Percentiles rank a stretch among this genome's conserved stretches.
Conservation (phyloP, 441 rosid species). For the Viola pubescens region DNA sequence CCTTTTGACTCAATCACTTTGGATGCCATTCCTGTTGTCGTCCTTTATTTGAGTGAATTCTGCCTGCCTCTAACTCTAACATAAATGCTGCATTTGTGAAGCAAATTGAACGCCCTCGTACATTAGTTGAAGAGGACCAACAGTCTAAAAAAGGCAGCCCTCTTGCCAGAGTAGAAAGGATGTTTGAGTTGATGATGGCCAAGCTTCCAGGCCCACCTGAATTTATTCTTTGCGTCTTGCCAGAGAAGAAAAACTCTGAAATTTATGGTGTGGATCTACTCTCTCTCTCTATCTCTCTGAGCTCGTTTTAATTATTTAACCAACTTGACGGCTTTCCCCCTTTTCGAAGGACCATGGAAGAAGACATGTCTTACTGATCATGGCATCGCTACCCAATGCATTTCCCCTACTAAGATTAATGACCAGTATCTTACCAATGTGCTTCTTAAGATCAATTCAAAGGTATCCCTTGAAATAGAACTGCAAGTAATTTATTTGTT, state of each 20-base stretch:
- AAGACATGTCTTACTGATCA: conserved; percentile 55
- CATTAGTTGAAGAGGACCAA: conserved; percentile 71
- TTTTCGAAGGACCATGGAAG: conserved; percentile 84
- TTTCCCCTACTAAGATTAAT: conserved; percentile 59
- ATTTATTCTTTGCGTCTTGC: conserved; percentile 73
- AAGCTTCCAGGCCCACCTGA: conserved; percentile 56
- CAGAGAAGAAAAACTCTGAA: conserved; percentile 76
- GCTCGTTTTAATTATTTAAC: conserved; percentile 5
- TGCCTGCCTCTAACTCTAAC: neutral
- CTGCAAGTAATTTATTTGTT: conserved; percentile 6
- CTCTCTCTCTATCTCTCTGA: neutral
- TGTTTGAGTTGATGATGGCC: conserved; percentile 51
- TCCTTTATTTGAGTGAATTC: neutral
- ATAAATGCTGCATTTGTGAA: conserved; percentile 18
- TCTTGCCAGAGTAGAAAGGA: conserved; percentile 64
- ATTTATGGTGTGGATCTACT: conserved; percentile 52
- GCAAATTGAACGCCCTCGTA: conserved; percentile 68
- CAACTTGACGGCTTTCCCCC: conserved; percentile 15
- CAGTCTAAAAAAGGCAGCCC: conserved; percentile 43
- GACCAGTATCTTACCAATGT: conserved; percentile 88
- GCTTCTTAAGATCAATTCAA: conserved; percentile 79
- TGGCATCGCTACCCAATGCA: conserved; percentile 85
- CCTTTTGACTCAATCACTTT: conserved; percentile 5
- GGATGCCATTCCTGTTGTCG: conserved; percentile 1
- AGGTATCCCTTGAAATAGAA: conserved; percentile 41